A percentile compares a stretch with the other conserved stretches of the same genome.
These are phyloP conservation scores for Ganoderma lingzhi DNA, from an alignment of 1,284 basidiomycete species.

Conservation along the genomic window DNA sequence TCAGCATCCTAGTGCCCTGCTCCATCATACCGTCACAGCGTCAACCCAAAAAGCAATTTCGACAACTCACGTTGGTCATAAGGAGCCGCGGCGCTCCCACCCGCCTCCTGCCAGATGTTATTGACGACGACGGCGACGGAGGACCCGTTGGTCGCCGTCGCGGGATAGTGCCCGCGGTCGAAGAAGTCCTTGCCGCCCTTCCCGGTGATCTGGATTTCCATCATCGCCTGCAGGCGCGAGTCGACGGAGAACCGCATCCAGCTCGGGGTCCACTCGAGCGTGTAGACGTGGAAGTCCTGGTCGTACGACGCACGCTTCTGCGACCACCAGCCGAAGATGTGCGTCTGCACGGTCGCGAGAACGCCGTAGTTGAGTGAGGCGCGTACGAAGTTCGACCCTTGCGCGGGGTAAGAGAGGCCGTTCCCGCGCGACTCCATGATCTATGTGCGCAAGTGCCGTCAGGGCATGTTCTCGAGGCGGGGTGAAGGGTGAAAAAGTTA, in stretches of 20 bases:
- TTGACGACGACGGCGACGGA: constrained; percentile 52
- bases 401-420: constrained; percentile 63
- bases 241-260: constrained; percentile 70
- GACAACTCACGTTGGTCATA: constrained; percentile 72
- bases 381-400: constrained; percentile 77
- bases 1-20: background rate
- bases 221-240: constrained; percentile 57
- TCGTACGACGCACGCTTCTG: constrained; percentile 71
- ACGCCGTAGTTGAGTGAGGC: constrained; percentile 84
- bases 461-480: background rate
- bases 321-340: constrained; percentile 75
- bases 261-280: constrained; percentile 80
- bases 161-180: constrained; percentile 45
- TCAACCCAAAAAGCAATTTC: constrained; percentile 10
- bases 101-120: constrained; percentile 55
- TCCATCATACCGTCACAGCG: background rate
- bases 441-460: constrained; percentile 46
- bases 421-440: constrained; percentile 82
- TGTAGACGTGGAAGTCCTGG: constrained; percentile 75
- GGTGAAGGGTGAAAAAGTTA: constrained; percentile 15
- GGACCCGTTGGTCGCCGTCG: constrained; percentile 54
- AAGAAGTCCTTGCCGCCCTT: constrained; percentile 51
- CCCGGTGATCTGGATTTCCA: constrained; percentile 51
- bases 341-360: constrained; percentile 57
- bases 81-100: constrained; percentile 66